Percentiles rank a stretch among this genome's conserved stretches.
Evolutionary conservation across 2,329 filamentous ascomycete species (phyloP).

Genomic region (Cryphonectria nitschkei): DNA sequence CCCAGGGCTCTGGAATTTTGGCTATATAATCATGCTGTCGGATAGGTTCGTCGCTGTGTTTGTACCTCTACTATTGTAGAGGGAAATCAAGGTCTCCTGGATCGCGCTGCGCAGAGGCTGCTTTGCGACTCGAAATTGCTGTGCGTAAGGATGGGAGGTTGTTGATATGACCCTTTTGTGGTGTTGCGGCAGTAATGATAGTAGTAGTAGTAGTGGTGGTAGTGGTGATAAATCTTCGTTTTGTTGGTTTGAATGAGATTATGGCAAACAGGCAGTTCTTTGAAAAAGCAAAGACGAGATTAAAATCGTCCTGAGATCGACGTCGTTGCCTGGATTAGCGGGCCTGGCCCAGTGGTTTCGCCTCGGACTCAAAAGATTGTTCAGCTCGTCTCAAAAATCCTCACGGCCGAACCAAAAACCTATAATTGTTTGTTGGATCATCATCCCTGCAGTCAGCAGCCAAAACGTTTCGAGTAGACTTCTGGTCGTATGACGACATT

Average conservation of each 20-base stretch:
- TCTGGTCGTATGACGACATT: not conserved
- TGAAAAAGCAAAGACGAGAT: not conserved
- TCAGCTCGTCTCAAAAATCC: slow-evolving; percentile 1
- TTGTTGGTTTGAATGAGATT: not conserved
- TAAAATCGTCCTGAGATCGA: not conserved
- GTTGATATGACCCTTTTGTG: no score
- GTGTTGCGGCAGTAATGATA: no score
- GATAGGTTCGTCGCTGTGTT: not conserved
- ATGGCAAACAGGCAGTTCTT: not conserved
- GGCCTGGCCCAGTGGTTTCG: not conserved
- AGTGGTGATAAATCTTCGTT: not conserved
- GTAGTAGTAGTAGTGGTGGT: no score
- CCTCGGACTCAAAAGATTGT: not conserved
- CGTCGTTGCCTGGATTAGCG: not conserved
- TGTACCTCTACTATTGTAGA: not conserved
- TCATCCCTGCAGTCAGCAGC: not conserved
- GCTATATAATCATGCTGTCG: not conserved
- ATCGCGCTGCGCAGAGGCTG: not conserved
- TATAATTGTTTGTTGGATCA: not conserved
- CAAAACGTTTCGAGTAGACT: not conserved
- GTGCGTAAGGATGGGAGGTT: no score
- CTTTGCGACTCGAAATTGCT: not conserved
- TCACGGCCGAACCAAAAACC: not conserved
- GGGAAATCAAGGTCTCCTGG: not conserved
- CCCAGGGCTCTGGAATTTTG: not conserved